Conservation (phyloP, 163 green algal genomes). For the Chlorella variabilis region DNA sequence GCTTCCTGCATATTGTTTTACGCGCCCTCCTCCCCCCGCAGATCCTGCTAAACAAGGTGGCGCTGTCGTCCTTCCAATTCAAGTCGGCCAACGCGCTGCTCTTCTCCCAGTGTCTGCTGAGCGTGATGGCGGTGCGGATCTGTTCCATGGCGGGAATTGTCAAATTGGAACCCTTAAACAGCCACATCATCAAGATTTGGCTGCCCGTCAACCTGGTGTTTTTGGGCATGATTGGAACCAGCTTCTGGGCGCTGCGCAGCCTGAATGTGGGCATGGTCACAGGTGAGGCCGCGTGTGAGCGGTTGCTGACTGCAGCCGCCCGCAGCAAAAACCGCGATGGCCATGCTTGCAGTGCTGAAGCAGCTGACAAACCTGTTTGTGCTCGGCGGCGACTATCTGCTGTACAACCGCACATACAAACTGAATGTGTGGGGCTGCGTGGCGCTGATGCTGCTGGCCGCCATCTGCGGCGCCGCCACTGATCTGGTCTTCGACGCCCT, state of each 20-base stretch:
- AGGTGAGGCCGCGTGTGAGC: neutral
- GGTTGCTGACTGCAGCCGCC: neutral
- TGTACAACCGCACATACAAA: slow-evolving; percentile 77
- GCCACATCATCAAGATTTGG: slow-evolving; percentile 75
- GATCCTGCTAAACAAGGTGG: slow-evolving; percentile 90
- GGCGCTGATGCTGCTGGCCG: slow-evolving; percentile 81
- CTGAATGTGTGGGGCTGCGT: slow-evolving; percentile 79
- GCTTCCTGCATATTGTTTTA: too few species aligned
- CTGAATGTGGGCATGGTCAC: slow-evolving; percentile 78
- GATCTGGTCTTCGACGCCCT: slow-evolving; percentile 81
- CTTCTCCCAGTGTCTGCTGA: slow-evolving; percentile 82
- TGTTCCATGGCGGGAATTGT: slow-evolving; percentile 45
- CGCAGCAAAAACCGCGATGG: neutral
- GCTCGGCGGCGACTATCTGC: slow-evolving; percentile 81
- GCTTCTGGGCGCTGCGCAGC: slow-evolving; percentile 80
- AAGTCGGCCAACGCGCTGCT: slow-evolving; percentile 75
- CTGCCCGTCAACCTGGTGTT: slow-evolving; percentile 93
- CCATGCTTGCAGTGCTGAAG: slow-evolving; percentile 87
- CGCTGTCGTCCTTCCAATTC: slow-evolving; percentile 81
- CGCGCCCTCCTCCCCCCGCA: too few species aligned
- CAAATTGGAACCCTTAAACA: slow-evolving; percentile 47
- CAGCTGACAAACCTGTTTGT: slow-evolving; percentile 95
- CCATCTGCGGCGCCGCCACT: slow-evolving; percentile 73
- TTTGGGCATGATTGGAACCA: slow-evolving; percentile 88
- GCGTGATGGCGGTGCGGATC: slow-evolving; percentile 57